A percentile compares a stretch with the other conserved stretches of the same genome.
phyloP scores from a whole-genome alignment of 2,329 filamentous ascomycete species.

The Fusarium sp. region DNA sequence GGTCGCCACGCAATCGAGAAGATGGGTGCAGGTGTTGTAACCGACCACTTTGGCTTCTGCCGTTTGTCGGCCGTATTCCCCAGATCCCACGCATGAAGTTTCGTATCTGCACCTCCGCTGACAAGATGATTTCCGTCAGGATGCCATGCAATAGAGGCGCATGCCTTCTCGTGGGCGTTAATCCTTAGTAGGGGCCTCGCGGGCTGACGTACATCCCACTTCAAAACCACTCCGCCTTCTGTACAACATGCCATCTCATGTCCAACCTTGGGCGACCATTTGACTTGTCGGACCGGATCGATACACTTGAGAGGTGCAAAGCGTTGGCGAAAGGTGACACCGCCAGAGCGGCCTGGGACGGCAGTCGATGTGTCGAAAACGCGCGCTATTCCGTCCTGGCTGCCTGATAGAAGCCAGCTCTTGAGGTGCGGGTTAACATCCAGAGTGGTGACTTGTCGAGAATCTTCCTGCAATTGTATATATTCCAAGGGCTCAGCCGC shows the following conservation, averaged over 20 bases:
- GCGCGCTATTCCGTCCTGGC: slow-evolving; percentile 72
- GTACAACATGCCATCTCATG: slow-evolving; percentile 74
- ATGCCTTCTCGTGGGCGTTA: slow-evolving; percentile 71
- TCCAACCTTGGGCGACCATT: slow-evolving; percentile 73
- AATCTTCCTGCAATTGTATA: slow-evolving; percentile 70
- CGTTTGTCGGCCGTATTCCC: slow-evolving; percentile 70
- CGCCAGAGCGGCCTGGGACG: slow-evolving; percentile 60
- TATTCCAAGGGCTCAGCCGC: slow-evolving; percentile 62
- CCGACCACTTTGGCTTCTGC: slow-evolving; percentile 73
- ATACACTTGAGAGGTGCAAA: slow-evolving; percentile 56
- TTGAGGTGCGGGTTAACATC: slow-evolving; percentile 71
- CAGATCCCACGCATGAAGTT: slow-evolving; percentile 75
- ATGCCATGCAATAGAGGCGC: slow-evolving; percentile 74
- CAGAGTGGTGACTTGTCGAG: slow-evolving; percentile 72
- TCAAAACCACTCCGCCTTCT: slow-evolving; percentile 70
- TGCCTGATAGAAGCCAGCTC: slow-evolving; percentile 70
- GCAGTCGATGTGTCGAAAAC: slow-evolving; percentile 69
- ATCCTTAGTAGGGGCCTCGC: slow-evolving; percentile 67
- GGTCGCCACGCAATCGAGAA: slow-evolving; percentile 72
- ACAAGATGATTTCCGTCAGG: slow-evolving; percentile 75
- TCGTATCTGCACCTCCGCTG: slow-evolving; percentile 71
- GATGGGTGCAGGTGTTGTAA: slow-evolving; percentile 71
- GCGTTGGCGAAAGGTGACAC: slow-evolving; percentile 62
- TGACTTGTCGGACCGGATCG: slow-evolving; percentile 68
- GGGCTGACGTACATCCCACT: slow-evolving; percentile 72